Evolutionary conservation across 257 asterid species (phyloP).

Genomic region (Nemophila menziesii): DNA sequence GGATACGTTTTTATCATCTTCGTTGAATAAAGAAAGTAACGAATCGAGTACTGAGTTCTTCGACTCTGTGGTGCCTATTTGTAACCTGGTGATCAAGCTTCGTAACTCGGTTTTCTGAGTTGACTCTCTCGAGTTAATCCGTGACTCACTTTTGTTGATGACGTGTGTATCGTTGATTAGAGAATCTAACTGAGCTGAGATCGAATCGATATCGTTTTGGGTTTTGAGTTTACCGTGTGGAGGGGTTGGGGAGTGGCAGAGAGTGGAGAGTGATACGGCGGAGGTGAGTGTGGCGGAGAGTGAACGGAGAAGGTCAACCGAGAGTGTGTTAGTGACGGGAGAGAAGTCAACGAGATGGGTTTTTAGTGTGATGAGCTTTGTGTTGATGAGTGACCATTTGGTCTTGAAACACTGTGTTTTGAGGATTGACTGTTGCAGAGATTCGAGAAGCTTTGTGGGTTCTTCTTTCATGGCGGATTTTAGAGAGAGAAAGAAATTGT

Average conservation of each 20-base stretch:
- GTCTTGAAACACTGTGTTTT: slow-evolving; percentile 49
- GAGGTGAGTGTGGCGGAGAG: slow-evolving; percentile 36
- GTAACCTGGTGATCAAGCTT: slow-evolving; percentile 57
- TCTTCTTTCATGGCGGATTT: slow-evolving; percentile 49
- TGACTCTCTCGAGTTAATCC: slow-evolving; percentile 30
- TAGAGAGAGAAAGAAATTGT: slow-evolving; percentile 6
- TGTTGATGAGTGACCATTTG: slow-evolving; percentile 53
- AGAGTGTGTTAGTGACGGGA: slow-evolving; percentile 21
- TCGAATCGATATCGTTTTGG: slow-evolving; percentile 61
- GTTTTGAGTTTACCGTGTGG: slow-evolving; percentile 66
- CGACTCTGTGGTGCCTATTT: slow-evolving; percentile 81
- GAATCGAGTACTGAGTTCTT: slow-evolving; percentile 60
- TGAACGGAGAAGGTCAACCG: slow-evolving; percentile 45
- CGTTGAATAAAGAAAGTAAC: slow-evolving; percentile 53
- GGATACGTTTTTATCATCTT: slow-evolving; percentile 62
- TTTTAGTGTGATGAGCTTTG: slow-evolving; percentile 49
- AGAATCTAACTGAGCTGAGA: slow-evolving; percentile 45
- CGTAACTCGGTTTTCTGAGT: slow-evolving; percentile 51
- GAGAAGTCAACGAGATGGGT: slow-evolving; percentile 37
- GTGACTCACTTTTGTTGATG: slow-evolving; percentile 18
- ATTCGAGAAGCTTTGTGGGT: slow-evolving; percentile 20
- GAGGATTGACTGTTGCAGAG: slow-evolving; percentile 39
- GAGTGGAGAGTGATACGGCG: slow-evolving; percentile 32
- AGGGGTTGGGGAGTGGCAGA: slow-evolving; percentile 39
- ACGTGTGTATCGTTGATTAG: slow-evolving; percentile 62